A percentile compares a stretch with the other conserved stretches of the same genome.
These are phyloP conservation scores for Retiboletus flavoniger DNA, from an alignment of 1,284 basidiomycete genomes.

Conservation along the genomic window DNA sequence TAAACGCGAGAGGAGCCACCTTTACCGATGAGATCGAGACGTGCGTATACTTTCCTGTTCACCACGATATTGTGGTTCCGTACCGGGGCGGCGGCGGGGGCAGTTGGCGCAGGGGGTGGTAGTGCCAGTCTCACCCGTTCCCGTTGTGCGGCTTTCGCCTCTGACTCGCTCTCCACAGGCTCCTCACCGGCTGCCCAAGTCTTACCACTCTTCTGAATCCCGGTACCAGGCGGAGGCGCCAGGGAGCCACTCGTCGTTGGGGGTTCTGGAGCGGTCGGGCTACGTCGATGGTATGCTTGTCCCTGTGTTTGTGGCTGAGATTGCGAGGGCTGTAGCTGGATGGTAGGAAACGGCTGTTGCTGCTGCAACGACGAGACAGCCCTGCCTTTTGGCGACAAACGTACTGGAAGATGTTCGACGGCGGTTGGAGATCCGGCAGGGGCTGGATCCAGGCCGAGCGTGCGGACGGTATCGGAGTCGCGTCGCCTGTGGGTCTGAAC, in stretches of 20 bases:
- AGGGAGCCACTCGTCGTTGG: conserved; percentile 44
- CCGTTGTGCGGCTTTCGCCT: conserved; percentile 25
- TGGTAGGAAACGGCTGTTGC: conserved; percentile 31
- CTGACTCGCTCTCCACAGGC: conserved; percentile 29
- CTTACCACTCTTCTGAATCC: conserved; percentile 36
- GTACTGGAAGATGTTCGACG: conserved; percentile 35
- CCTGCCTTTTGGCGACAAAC: conserved; percentile 27
- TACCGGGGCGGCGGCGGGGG: conserved; percentile 25
- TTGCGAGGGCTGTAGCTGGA: conserved; percentile 29
- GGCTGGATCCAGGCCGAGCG: conserved; percentile 32
- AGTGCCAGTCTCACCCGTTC: conserved; percentile 29
- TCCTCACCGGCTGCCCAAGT: conserved; percentile 52
- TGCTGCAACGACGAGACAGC: conserved; percentile 22
- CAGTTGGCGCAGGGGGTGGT: conserved; percentile 22
- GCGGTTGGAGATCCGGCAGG: conserved; percentile 41
- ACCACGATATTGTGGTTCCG: conserved; percentile 39
- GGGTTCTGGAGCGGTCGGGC: conserved; percentile 63
- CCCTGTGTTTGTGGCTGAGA: conserved; percentile 24
- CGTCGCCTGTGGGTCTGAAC: conserved; percentile 53
- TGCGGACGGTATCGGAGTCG: conserved; percentile 72
- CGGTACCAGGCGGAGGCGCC: conserved; percentile 23
- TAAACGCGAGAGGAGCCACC: conserved; percentile 94
- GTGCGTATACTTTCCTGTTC: conserved; percentile 79
- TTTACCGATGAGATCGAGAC: conserved; percentile 85
- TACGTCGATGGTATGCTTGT: conserved; percentile 48